Evolutionary conservation across 2,329 filamentous ascomycete species (phyloP), one percentile per base, ranked within the genome.

Genomic region (Hypoxylon sp.): DNA sequence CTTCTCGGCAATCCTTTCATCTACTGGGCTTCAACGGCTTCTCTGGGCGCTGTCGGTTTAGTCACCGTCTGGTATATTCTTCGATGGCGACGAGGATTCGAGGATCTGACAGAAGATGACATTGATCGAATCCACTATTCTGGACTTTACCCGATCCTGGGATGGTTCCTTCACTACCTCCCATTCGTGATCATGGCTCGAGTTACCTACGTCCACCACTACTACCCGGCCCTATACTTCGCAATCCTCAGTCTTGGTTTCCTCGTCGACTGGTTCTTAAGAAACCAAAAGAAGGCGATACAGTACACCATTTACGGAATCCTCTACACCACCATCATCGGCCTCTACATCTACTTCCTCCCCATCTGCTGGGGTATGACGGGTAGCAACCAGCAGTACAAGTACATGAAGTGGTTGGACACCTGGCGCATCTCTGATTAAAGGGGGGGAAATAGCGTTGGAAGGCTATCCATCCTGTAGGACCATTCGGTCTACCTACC

Each of bases 181-280:
- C 94, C 94, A 1, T 99, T 97, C 73, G 84, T 96, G 66, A 85
- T 94, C 68, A 99, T 99, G 95, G 94, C 91, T 7, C 90, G 94
- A 80, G 94, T 99, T 55, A 99, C 94, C 11, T 99, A 99, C 68
- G 94, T 99, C 45, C 94, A 99, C 73, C 94, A 99, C 77, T 99
- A 99, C 79, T 99, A 97, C 73, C 94, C 94, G 7, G 94, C 94
- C 7, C 83, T 99, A 7, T 99, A 97, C 78, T 99, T 97, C 71
- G 92, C 94, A 64, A 96, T 99, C 60, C 78, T 99, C 34, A 84
- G 83, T 11, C 84, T 92, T 56, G 93, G 92, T 44, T 99, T 99
- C 80, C 82, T 91, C 62, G 75, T 89, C 46, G 91, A 97, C 72
- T 97, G 90, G 87, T 78, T 87, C 57, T 83, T 91, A 35, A 81